Evolutionary conservation across 768 basidiomycete genomes (phyloP), one percentile per base, ranked within the genome.

Genomic region (Auricularia heimuer): DNA sequence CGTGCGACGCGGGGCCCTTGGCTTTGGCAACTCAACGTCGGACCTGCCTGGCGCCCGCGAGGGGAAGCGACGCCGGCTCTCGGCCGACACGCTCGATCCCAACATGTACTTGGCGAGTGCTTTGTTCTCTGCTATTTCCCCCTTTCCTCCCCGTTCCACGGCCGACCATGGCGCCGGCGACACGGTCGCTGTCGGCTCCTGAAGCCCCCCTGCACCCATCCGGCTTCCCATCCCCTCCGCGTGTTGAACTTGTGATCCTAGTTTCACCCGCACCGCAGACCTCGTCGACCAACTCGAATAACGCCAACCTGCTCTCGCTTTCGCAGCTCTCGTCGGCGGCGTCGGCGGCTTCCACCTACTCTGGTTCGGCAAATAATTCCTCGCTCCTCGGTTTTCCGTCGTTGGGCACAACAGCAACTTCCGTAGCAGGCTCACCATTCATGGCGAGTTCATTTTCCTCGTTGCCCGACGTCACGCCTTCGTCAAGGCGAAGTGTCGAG

Each of bases 81-180:
- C 65, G 61, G 61, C 37, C 54, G 29, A 45, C 61, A 44, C 24
- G 37, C n/a, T 24, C 62, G 62, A 66, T 51, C 87, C 87, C 34
- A 89, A 85, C 69, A 86, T 88, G n/a, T 90, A 89, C 80, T 92
- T 90, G 87, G 89, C 84, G 85, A 89, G 90, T 89, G 73, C 81
- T 80, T 79, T 81, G 77, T 76, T 75, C 78, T 69, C 65, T 70
- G 34, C n/a, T 34, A 7, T 44, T 37, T 29, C 56, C 39, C 60
- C 44, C 65, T 4, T 10, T 4, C 56, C 29, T 21, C 34, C 12
- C 39, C 39, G 12, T 7, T 42, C 39, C 12, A 3, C 39, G 39
- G 39, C 8, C 39, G 39, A 14, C 39, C 39, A 42, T 14, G 39
- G 39, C 56, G 34, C 24, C 29, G 24, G 29, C 56, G 34, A 10